These are phyloP conservation scores for Chrysopogon serrulatus DNA, from an alignment of 176 grass and related monocot genomes.

Conservation along the genomic window DNA sequence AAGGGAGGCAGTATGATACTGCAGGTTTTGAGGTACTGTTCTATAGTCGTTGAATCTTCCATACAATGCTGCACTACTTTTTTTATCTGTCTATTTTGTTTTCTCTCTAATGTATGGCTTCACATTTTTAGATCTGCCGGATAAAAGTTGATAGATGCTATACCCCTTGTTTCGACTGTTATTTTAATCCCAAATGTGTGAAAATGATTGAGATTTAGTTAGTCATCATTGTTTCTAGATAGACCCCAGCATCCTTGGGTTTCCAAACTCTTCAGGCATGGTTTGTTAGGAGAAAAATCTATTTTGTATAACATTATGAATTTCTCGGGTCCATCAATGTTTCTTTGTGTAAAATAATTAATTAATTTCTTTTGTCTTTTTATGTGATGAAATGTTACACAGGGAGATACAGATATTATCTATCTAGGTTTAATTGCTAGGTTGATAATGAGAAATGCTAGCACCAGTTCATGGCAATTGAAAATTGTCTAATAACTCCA, in stretches of 20 bases:
- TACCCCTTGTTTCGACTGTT: neutral
- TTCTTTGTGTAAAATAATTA: neutral
- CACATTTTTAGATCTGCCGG: neutral
- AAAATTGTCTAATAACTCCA: neutral
- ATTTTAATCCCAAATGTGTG: neutral
- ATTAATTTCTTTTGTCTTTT: neutral
- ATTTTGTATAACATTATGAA: neutral
- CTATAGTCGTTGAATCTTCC: neutral
- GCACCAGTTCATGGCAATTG: neutral
- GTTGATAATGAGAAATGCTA: neutral
- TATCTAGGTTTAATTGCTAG: neutral
- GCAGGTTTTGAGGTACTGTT: constrained; percentile 88
- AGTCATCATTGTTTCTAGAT: constrained; percentile 4
- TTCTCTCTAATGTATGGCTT: neutral
- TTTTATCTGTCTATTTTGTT: constrained; percentile 13
- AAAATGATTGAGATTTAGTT: neutral
- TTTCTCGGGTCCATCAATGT: neutral
- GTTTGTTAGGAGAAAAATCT: neutral
- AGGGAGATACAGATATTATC: neutral
- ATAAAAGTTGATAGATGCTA: neutral
- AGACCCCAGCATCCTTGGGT: neutral
- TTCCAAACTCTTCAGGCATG: neutral
- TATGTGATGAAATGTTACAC: neutral
- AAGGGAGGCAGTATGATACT: constrained; percentile 95
- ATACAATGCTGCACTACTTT: neutral